A percentile compares a stretch with the other conserved stretches of the same genome.
Conservation (phyloP, 345 rosid species). For the Microcos paniculata region DNA sequence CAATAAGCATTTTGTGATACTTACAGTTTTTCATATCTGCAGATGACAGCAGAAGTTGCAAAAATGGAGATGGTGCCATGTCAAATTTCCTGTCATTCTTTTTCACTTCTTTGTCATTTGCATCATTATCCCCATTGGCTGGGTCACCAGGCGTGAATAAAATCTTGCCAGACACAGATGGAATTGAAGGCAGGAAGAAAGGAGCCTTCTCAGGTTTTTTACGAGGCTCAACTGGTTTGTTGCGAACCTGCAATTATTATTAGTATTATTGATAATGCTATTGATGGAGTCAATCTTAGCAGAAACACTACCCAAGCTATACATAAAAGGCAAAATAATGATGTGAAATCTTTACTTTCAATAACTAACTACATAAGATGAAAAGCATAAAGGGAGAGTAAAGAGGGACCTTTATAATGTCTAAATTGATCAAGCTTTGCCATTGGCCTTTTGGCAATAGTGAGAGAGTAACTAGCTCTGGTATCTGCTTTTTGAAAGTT, state of each 20-base stretch:
- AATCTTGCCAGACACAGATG: conserved; percentile 88
- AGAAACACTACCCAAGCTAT: neutral
- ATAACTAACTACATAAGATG: neutral
- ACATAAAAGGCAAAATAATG: neutral
- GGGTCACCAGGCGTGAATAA: conserved; percentile 61
- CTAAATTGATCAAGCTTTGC: conserved; percentile 95
- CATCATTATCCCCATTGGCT: conserved; percentile 33
- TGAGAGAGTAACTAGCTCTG: conserved; percentile 89
- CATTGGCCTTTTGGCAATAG: conserved; percentile 93
- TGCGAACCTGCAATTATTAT: conserved; percentile 51
- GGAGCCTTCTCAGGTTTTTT: conserved; percentile 89
- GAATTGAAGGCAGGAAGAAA: conserved; percentile 84
- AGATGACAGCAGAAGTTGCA: conserved; percentile 59
- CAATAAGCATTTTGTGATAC: conserved; percentile 17
- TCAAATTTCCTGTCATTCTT: conserved; percentile 34
- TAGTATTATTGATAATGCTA: neutral
- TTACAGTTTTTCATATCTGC: conserved; percentile 58
- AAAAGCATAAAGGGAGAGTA: neutral
- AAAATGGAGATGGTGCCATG: conserved; percentile 42
- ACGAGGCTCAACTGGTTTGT: conserved; percentile 93
- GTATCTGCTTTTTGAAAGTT: conserved; percentile 57
- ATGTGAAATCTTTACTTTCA: neutral
- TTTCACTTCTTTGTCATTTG: conserved; percentile 30
- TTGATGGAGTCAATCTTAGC: neutral
- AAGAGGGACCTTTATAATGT: conserved; percentile 76